Conservation (phyloP, 331 rosid species). For the Pyrus hybrid region DNA sequence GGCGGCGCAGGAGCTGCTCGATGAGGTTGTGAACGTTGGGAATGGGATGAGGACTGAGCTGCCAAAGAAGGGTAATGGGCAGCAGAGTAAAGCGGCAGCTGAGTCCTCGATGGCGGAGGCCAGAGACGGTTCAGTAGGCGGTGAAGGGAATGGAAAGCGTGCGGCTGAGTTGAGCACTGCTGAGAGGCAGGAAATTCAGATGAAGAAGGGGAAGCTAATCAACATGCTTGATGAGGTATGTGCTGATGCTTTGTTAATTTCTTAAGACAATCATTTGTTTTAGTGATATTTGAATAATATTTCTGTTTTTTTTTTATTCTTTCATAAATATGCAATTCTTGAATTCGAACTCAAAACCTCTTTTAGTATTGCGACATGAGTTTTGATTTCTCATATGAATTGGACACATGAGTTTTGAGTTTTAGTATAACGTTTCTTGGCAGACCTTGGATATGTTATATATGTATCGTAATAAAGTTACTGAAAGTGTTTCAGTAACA, state of each 20-base stretch:
- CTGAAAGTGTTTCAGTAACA: background rate
- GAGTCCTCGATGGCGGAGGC: conserved; percentile 48
- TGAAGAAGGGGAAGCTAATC: conserved; percentile 91
- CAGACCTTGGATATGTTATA: background rate
- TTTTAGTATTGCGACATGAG: background rate
- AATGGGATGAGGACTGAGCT: conserved; percentile 42
- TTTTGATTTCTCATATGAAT: background rate
- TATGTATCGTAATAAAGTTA: background rate
- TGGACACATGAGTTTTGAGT: background rate
- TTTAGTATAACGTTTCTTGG: background rate
- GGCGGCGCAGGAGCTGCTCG: conserved; percentile 93
- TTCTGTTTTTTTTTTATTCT: background rate
- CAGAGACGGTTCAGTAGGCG: conserved; percentile 41
- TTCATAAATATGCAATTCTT: too few relatives aligned
- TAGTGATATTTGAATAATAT: background rate
- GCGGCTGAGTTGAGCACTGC: conserved; percentile 59
- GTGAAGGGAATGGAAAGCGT: conserved; percentile 42
- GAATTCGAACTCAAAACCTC: background rate
- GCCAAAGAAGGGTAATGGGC: conserved; percentile 28
- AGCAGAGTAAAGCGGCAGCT: conserved; percentile 31
- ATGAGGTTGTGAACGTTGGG: conserved; percentile 82
- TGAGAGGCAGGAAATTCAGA: conserved; percentile 87
- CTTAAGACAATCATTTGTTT: too few relatives aligned
- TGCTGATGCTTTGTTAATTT: background rate
- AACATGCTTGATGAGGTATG: conserved; percentile 95